Base-by-base conservation (phyloP, 2,329 filamentous ascomycete species). In the Mycogone perniciosa region DNA sequence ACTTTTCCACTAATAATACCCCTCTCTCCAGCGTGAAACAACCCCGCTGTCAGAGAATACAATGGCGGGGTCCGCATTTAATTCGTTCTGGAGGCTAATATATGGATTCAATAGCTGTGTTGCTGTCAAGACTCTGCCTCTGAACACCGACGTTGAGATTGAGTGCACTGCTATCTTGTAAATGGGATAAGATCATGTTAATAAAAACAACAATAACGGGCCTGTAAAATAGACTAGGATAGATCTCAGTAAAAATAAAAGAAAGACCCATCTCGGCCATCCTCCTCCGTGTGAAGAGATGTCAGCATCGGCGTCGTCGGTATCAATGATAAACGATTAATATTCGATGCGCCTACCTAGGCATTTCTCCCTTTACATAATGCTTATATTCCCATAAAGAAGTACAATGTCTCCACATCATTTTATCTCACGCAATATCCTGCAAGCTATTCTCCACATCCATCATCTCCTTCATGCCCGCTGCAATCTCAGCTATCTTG, bases 61-160 rank as follows among this genome's bases (percentile, higher is more conserved):
- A 48, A 47, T 38, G 42, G 39, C 30, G 40, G 43, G 34, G 50
- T 48, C 40, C 44, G 50, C 44, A 40, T 29, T 20, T 5, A 42
- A 11, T 7, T 35, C 7, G 33, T 35, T 35, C 11, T 35, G 33
- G 33, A 11, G 33, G 33, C 11, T 35, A 11, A 2, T 41, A 29
- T 30, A 8, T 38, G 30, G n/a, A 33, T 26, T 9, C 5, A 39
- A 55, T 48, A 66, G 63, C n/a, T 67, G 65, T 49, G 65, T 67
- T 13, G 64, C 65, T 10, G 65, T 68, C 51, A 66, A 67, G 62
- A 64, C 63, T 3, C 56, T 67, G 42, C 65, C 65, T 5, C 52
- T 60, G 26, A 61, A 63, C 42, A 64, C 64, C 4, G 65, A 67
- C 33, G 60, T 67, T 13, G 64, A 67, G 55, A 66, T 66, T 54